Evolutionary conservation across 2,329 filamentous ascomycete genomes (phyloP).

Genomic region (Claviceps spartinae): DNA sequence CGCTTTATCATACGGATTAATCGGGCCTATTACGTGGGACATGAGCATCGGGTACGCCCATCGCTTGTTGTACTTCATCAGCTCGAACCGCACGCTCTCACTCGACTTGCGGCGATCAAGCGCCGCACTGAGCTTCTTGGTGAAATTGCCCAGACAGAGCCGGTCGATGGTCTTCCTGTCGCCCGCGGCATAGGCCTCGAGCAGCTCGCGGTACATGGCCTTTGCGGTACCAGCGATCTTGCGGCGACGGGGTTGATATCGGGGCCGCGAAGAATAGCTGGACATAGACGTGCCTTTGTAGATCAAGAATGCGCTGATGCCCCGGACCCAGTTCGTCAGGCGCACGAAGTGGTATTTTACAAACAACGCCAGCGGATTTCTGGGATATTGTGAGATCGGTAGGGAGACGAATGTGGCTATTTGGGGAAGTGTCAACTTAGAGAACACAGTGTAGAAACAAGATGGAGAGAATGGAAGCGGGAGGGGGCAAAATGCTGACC

Average conservation of each 20-base stretch:
- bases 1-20: slow-evolving; percentile 29
- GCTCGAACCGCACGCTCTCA: slow-evolving; percentile 38
- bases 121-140: slow-evolving; percentile 34
- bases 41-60: slow-evolving; percentile 34
- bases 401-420: slow-evolving; percentile 36
- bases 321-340: slow-evolving; percentile 21
- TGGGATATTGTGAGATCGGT: slow-evolving; percentile 22
- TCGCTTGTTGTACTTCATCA: slow-evolving; percentile 34
- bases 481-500: slow-evolving; percentile 10
- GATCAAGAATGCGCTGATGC: slow-evolving; percentile 21
- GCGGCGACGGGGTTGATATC: slow-evolving; percentile 28
- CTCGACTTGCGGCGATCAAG: slow-evolving; percentile 36
- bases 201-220: slow-evolving; percentile 47
- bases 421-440: background rate
- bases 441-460: background rate
- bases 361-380: slow-evolving; percentile 16
- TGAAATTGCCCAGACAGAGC: slow-evolving; percentile 41
- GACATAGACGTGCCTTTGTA: slow-evolving; percentile 34
- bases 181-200: slow-evolving; percentile 45
- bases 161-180: slow-evolving; percentile 35
- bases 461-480: background rate
- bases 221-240: slow-evolving; percentile 39
- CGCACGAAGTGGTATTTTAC: slow-evolving; percentile 24
- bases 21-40: slow-evolving; percentile 37
- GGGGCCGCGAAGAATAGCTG: slow-evolving; percentile 25